Percentiles rank a stretch among this genome's conserved stretches.
phyloP scores from a whole-genome alignment of 129 eudicot genomes.

The Artemisia tridentata region DNA sequence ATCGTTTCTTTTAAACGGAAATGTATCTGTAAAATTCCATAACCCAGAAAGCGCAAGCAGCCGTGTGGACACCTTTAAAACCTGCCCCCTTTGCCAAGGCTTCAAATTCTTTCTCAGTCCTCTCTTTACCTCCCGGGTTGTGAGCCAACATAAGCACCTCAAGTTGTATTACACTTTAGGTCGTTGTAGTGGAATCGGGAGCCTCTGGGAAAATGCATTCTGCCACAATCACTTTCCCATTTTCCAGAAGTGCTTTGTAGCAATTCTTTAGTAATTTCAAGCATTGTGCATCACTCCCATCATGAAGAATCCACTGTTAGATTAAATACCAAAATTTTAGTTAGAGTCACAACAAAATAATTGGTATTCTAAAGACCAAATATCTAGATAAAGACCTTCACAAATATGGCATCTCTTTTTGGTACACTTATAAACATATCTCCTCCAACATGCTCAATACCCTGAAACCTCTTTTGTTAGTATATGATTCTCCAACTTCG shows the following conservation, averaged over 20 bases:
- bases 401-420: slow-evolving; percentile 69
- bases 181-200: slow-evolving; percentile 43
- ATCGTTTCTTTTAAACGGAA: neutral
- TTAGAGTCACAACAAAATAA: too few relatives aligned
- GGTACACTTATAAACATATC: slow-evolving; percentile 83
- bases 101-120: slow-evolving; percentile 69
- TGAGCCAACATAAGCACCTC: slow-evolving; percentile 76
- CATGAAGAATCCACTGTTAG: slow-evolving; percentile 72
- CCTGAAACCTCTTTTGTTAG: slow-evolving; percentile 18
- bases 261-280: slow-evolving; percentile 54
- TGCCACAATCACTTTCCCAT: slow-evolving; percentile 67
- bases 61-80: slow-evolving; percentile 42
- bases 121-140: slow-evolving; percentile 74
- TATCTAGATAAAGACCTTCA: slow-evolving; percentile 48
- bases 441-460: slow-evolving; percentile 69
- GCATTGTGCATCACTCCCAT: slow-evolving; percentile 79
- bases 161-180: slow-evolving; percentile 50
- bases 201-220: slow-evolving; percentile 67
- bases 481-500: too few relatives aligned
- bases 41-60: slow-evolving; percentile 57
- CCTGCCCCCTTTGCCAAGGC: slow-evolving; percentile 64
- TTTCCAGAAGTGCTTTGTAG: slow-evolving; percentile 50
- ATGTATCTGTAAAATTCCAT: slow-evolving; percentile 55
- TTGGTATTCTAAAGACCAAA: neutral
- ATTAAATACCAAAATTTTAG: neutral